phyloP scores from a whole-genome alignment of 1,284 basidiomycete genomes.

The Xerocomus amazonicus region DNA sequence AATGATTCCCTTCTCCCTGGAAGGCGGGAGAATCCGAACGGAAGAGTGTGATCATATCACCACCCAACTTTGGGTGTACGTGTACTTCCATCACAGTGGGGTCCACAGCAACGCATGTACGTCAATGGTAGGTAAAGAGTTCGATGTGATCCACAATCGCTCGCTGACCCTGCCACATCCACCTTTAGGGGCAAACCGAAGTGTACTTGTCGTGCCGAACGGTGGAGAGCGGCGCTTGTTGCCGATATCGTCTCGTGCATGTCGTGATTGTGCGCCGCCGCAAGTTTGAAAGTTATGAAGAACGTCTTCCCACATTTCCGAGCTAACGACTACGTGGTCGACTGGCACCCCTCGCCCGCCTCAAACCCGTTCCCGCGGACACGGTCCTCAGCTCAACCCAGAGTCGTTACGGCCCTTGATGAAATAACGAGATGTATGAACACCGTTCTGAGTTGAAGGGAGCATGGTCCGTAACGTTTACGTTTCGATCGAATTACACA shows the following conservation, averaged over 20 bases:
- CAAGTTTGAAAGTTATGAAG: constrained; percentile 5
- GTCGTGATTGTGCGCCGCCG: constrained; percentile 1
- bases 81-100: background rate
- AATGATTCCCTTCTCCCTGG: background rate
- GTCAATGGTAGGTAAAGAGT: constrained; percentile 11
- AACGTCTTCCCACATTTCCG: constrained; percentile 25
- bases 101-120: constrained; percentile 3
- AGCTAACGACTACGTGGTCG: constrained; percentile 17
- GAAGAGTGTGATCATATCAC: constrained; percentile 2
- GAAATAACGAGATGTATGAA: constrained; percentile 19
- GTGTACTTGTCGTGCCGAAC: background rate
- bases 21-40: constrained; percentile 3
- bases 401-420: constrained; percentile 19
- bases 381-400: constrained; percentile 5
- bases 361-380: constrained; percentile 25
- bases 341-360: background rate
- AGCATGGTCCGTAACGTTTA: constrained; percentile 18
- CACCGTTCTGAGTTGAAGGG: constrained; percentile 7
- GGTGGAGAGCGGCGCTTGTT: background rate
- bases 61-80: background rate
- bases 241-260: background rate
- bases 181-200: constrained; percentile 11
- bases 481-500: constrained; percentile 9
- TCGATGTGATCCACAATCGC: constrained; percentile 17
- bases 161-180: background rate